A percentile compares a stretch with the other conserved stretches of the same genome.
phyloP scores from a whole-genome alignment of 805 yeast species.

The Ogataea pini region DNA sequence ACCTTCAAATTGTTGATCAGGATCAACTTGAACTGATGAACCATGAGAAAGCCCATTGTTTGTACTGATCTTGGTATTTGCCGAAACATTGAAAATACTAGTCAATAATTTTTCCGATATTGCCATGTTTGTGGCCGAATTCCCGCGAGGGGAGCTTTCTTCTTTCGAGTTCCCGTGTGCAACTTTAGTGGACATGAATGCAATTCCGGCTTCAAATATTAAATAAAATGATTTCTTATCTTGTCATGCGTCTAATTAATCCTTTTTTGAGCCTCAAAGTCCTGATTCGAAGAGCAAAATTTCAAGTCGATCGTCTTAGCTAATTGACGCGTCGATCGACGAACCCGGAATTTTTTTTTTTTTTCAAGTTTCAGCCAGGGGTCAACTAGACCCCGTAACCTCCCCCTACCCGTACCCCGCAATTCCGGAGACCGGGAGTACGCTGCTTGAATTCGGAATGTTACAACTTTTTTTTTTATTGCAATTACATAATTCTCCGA shows the following conservation, averaged over 20 bases:
- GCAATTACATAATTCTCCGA: background rate
- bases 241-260: constrained; percentile 6
- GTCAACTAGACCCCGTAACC: no score
- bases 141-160: background rate
- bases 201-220: background rate
- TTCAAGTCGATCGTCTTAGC: background rate
- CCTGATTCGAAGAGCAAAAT: background rate
- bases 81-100: constrained; percentile 5
- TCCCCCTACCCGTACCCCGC: background rate
- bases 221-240: background rate
- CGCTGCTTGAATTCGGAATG: no score
- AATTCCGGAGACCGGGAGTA: constrained; percentile 3
- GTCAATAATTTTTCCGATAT: constrained; percentile 8
- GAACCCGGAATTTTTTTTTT: background rate
- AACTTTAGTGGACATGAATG: constrained; percentile 1
- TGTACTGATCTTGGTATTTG: constrained; percentile 14
- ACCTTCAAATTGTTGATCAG: constrained; percentile 15
- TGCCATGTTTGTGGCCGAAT: background rate
- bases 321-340: constrained; percentile 4
- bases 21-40: no score
- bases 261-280: background rate
- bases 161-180: background rate
- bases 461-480: no score
- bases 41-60: no score
- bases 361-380: no score